Conservation (phyloP, 352 stramenopile species). For the Pythium aquatile region DNA sequence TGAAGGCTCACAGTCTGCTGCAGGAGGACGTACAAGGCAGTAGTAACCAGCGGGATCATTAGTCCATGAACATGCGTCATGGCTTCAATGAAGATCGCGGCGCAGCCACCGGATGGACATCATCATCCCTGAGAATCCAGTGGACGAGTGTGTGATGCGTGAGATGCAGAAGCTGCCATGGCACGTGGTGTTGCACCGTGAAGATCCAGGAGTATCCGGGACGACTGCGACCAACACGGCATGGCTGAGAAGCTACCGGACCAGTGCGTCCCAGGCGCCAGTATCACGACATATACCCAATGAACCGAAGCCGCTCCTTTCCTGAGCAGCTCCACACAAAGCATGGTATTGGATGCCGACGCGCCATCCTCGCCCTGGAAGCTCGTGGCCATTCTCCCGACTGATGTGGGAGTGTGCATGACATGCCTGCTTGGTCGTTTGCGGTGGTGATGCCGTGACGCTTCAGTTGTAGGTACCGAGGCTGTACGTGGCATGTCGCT, state of each 20-base stretch:
- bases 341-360: background rate
- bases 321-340: background rate
- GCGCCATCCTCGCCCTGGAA: background rate
- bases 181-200: background rate
- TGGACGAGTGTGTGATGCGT: background rate
- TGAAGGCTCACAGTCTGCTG: conserved; percentile 37
- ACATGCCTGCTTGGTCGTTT: background rate
- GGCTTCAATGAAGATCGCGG: background rate
- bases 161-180: no score
- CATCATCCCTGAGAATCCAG: background rate
- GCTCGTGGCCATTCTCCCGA: background rate
- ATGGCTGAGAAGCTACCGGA: background rate
- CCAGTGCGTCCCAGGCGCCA: no score
- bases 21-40: conserved; percentile 4
- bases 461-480: background rate
- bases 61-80: background rate
- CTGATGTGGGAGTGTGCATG: background rate
- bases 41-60: conserved; percentile 32
- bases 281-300: no score
- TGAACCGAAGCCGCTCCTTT: no score
- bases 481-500: background rate
- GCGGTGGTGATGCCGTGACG: background rate
- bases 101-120: background rate
- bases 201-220: background rate
- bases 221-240: no score